These are phyloP conservation scores for Eucalyptus sp. DNA, from an alignment of 345 rosid genomes.

Conservation along the genomic window DNA sequence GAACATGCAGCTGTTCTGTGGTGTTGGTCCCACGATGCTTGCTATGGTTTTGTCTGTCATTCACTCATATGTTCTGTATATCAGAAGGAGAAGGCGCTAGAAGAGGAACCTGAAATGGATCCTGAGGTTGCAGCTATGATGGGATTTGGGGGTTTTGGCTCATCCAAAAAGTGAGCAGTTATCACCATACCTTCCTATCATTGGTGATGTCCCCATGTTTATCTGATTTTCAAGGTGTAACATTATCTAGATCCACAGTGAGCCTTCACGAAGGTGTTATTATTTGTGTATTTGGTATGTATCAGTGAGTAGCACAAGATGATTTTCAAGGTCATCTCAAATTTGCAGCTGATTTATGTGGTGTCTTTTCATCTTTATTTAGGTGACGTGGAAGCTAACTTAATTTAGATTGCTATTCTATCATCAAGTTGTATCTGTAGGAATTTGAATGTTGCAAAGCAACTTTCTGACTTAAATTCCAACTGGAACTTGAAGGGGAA, in stretches of 20 bases:
- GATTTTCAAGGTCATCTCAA: not conserved
- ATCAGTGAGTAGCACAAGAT: not conserved
- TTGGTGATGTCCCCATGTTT: not conserved
- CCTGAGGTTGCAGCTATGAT: constrained; percentile 94
- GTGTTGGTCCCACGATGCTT: not conserved
- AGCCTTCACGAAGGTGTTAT: not conserved
- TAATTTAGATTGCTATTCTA: not conserved
- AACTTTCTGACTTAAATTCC: not conserved
- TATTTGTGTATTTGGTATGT: not conserved
- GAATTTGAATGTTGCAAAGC: not conserved
- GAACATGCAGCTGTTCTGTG: not conserved
- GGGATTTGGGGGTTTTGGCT: constrained; percentile 95
- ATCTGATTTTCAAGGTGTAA: not conserved
- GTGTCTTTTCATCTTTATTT: not conserved
- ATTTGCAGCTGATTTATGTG: not conserved
- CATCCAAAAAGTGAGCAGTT: constrained; percentile 50
- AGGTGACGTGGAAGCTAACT: not conserved
- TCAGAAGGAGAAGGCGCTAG: constrained; percentile 81
- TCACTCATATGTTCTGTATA: not conserved
- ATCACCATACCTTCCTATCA: not conserved
- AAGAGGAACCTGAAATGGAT: constrained; percentile 76
- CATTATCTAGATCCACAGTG: not conserved
- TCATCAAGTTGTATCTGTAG: not conserved
- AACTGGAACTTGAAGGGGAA: not conserved
- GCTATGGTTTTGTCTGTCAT: not conserved